Percentiles rank a stretch among this genome's conserved stretches.
phyloP scores from a whole-genome alignment of 306 rosid species.

The Cicer chorassanicum region DNA sequence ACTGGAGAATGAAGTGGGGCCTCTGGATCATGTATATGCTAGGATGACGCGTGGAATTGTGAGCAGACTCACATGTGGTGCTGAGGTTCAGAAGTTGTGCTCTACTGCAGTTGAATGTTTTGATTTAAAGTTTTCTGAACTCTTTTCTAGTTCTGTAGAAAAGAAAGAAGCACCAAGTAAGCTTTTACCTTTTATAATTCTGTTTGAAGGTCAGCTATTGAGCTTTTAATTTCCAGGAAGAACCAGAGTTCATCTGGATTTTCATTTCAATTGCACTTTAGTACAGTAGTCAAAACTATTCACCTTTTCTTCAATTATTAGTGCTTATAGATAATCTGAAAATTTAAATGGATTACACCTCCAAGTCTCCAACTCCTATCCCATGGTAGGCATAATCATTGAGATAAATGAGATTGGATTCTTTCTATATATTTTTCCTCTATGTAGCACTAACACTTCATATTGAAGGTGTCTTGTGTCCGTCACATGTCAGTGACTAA shows the following conservation, averaged over 20 bases:
- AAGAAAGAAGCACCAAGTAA: slow-evolving; percentile 65
- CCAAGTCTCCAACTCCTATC: slow-evolving; percentile 16
- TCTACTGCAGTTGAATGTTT: slow-evolving; percentile 68
- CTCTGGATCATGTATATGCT: slow-evolving; percentile 71
- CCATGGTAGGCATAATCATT: slow-evolving; percentile 7
- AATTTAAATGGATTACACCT: slow-evolving; percentile 10
- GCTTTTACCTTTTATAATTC: slow-evolving; percentile 31
- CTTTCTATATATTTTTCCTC: neutral
- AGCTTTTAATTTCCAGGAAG: neutral
- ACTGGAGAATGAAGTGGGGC: slow-evolving; percentile 77
- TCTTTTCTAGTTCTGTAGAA: slow-evolving; percentile 43
- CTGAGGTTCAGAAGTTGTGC: slow-evolving; percentile 86
- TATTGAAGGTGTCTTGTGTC: too few relatives aligned
- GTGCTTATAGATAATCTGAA: neutral
- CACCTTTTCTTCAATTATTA: slow-evolving; percentile 12
- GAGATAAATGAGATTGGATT: slow-evolving; percentile 26
- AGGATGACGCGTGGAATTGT: slow-evolving; percentile 81
- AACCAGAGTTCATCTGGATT: slow-evolving; percentile 17
- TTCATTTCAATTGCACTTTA: slow-evolving; percentile 24
- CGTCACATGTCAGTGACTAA: too few relatives aligned
- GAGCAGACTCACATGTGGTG: slow-evolving; percentile 87
- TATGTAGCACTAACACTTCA: too few relatives aligned
- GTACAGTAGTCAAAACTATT: neutral
- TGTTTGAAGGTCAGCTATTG: slow-evolving; percentile 29
- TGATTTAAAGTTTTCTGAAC: slow-evolving; percentile 59